Percentiles rank a stretch among this genome's conserved stretches.
phyloP scores from a whole-genome alignment of 805 yeast genomes.

The Candida maltosa region DNA sequence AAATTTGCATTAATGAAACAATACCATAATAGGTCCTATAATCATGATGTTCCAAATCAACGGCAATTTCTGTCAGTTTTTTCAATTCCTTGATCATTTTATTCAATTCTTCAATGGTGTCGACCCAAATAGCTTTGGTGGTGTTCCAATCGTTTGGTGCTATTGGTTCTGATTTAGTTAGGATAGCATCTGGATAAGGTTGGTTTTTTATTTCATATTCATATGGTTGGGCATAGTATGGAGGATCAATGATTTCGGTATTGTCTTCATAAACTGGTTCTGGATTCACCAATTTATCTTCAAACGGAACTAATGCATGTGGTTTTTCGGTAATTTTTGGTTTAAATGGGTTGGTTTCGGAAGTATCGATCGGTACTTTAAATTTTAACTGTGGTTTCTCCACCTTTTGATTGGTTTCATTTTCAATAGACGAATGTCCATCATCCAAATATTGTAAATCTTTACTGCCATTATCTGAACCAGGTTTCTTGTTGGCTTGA shows the following conservation, averaged over 20 bases:
- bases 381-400: constrained; percentile 72
- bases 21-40: constrained; percentile 86
- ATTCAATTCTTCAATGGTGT: constrained; percentile 47
- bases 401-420: constrained; percentile 24
- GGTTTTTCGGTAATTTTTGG: constrained; percentile 78
- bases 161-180: constrained; percentile 39
- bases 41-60: constrained; percentile 96
- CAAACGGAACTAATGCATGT: constrained; percentile 54
- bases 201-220: constrained; percentile 65
- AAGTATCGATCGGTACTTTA: constrained; percentile 58
- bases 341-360: constrained; percentile 67
- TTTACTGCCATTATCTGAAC: constrained; percentile 11
- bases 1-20: constrained; percentile 90
- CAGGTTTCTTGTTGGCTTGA: constrained; percentile 38
- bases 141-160: constrained; percentile 63
- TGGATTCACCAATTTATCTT: constrained; percentile 38
- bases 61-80: constrained; percentile 65
- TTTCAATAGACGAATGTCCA: constrained; percentile 3
- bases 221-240: constrained; percentile 80
- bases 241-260: constrained; percentile 41
- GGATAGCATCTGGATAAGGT: constrained; percentile 62
- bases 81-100: constrained; percentile 54
- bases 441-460: constrained; percentile 8
- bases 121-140: constrained; percentile 71
- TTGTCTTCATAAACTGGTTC: constrained; percentile 17